Percentiles rank a stretch among this genome's conserved stretches.
These are phyloP conservation scores for Leucocoprinus sp. DNA, from an alignment of 768 basidiomycete genomes.

Conservation along the genomic window DNA sequence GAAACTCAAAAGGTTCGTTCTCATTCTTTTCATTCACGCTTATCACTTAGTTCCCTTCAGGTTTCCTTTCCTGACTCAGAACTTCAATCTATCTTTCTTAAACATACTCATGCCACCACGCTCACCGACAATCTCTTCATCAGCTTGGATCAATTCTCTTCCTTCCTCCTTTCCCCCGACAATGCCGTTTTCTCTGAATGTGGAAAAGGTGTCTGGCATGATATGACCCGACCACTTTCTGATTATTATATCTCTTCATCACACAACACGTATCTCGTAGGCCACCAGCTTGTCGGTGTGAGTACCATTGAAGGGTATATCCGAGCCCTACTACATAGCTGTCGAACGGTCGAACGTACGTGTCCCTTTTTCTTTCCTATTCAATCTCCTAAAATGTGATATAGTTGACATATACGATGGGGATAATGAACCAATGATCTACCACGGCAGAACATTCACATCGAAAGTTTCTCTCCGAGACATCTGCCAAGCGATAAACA, in stretches of 20 bases:
- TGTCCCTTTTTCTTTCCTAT: conserved; percentile 11
- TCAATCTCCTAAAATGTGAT: not conserved
- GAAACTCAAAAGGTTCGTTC: conserved; percentile 32
- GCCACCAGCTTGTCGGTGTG: conserved; percentile 78
- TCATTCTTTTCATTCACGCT: not conserved
- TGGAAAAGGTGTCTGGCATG: conserved; percentile 46
- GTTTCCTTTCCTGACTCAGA: conserved; percentile 28
- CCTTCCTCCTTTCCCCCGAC: conserved; percentile 75
- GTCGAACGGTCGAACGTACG: conserved; percentile 90
- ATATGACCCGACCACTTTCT: conserved; percentile 83
- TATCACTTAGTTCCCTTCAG: conserved; percentile 12
- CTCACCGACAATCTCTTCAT: conserved; percentile 21
- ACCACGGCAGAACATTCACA: conserved; percentile 86
- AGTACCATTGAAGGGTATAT: conserved; percentile 93
- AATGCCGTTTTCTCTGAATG: conserved; percentile 50
- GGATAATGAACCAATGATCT: conserved; percentile 74
- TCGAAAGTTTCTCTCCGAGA: conserved; percentile 75
- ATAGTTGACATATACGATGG: conserved; percentile 92
- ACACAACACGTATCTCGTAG: conserved; percentile 88
- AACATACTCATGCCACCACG: conserved; percentile 20
- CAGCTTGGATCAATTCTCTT: conserved; percentile 57
- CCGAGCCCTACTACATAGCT: conserved; percentile 79
- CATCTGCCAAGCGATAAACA: conserved; percentile 73
- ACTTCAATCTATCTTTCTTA: conserved; percentile 26
- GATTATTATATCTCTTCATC: conserved; percentile 89